Percentiles rank a stretch among this genome's conserved stretches.
These are phyloP conservation scores for Podospora pseudoanserina DNA, from an alignment of 495 filamentous ascomycete species.

Conservation along the genomic window DNA sequence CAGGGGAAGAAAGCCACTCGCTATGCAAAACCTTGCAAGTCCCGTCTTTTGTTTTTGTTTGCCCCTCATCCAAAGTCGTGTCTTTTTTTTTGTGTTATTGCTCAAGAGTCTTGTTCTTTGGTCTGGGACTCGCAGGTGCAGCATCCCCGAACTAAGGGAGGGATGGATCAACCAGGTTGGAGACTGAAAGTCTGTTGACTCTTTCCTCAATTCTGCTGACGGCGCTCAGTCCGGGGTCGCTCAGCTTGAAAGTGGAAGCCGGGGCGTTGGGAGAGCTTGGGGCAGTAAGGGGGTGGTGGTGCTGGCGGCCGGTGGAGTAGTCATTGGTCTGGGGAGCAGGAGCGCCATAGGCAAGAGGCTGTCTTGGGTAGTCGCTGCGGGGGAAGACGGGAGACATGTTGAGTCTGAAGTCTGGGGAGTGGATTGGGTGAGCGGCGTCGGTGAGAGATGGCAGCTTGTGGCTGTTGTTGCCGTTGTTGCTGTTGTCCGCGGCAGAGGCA, in stretches of 20 bases:
- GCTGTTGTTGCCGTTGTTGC: background rate
- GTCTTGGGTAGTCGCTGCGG: background rate
- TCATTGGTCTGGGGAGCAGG: background rate
- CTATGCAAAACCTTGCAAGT: background rate
- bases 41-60: background rate
- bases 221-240: background rate
- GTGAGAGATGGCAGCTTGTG: constrained; percentile 4
- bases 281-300: background rate
- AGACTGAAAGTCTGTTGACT: background rate
- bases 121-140: background rate
- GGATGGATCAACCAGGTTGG: background rate
- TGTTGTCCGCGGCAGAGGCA: constrained; percentile 1
- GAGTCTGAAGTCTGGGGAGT: background rate
- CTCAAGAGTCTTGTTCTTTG: background rate
- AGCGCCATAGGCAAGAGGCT: background rate
- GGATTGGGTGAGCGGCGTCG: background rate
- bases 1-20: background rate
- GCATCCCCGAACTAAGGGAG: background rate
- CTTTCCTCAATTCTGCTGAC: background rate
- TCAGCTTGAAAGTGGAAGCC: background rate
- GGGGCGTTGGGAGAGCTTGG: background rate
- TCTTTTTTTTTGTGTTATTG: background rate
- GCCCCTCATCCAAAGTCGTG: background rate
- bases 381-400: background rate
- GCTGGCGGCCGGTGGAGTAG: background rate